A percentile compares a stretch with the other conserved stretches of the same genome.
These are phyloP conservation scores for Nicotiana obtusifolia DNA, from an alignment of 257 asterid genomes.

Conservation along the genomic window DNA sequence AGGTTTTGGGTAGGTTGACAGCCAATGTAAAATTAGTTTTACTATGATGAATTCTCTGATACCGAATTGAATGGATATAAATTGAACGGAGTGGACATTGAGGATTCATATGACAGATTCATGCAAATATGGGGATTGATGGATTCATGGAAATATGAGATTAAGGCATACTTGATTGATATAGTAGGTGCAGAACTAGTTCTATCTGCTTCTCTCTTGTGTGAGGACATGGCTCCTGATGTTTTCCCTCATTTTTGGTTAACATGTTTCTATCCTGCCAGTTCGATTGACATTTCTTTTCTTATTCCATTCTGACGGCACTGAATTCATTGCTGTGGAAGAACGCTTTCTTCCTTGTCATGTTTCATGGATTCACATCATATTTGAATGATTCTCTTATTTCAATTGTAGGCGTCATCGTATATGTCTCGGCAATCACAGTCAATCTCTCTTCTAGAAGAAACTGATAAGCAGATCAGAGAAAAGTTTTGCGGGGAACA, in stretches of 20 bases:
- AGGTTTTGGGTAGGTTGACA: background rate
- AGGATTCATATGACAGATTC: background rate
- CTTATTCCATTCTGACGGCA: background rate
- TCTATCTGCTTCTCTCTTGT: background rate
- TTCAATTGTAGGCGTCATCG: slow-evolving; percentile 60
- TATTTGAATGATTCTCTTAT: background rate
- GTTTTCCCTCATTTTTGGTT: background rate
- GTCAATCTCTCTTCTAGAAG: slow-evolving; percentile 69
- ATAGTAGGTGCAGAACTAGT: background rate
- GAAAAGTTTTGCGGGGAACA: slow-evolving; percentile 61
- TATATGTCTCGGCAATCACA: slow-evolving; percentile 82
- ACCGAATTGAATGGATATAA: background rate
- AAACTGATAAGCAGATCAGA: slow-evolving; percentile 81
- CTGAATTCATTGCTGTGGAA: background rate
- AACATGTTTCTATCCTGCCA: background rate
- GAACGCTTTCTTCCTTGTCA: background rate
- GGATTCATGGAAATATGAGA: background rate
- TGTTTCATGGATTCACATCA: background rate
- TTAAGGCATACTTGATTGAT: background rate
- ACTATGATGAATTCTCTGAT: background rate
- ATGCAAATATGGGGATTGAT: background rate
- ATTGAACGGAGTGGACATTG: background rate
- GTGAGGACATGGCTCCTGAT: background rate
- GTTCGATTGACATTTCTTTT: background rate
- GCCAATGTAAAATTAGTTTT: background rate